These are phyloP conservation scores for Phaeosphaeria sp. DNA, from an alignment of 2,329 filamentous ascomycete genomes.

Conservation along the genomic window DNA sequence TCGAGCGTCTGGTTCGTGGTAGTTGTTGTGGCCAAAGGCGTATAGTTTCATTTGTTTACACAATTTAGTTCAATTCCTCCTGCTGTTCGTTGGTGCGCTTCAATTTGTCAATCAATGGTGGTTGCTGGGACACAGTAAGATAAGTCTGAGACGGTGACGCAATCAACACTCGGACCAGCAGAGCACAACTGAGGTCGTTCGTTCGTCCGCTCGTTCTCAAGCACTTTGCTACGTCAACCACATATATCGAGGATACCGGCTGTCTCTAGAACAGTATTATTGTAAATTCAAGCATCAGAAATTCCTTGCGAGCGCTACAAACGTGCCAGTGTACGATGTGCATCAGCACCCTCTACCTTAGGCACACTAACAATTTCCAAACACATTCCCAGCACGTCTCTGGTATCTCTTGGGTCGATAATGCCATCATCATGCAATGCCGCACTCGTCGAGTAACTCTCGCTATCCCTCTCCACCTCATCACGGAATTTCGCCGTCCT, in stretches of 20 bases:
- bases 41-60: background rate
- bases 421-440: constrained; percentile 47
- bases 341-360: constrained; percentile 29
- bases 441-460: constrained; percentile 44
- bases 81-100: background rate
- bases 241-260: background rate
- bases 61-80: background rate
- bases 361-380: constrained; percentile 38
- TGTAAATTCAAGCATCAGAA: background rate
- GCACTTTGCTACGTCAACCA: background rate
- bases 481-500: constrained; percentile 32
- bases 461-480: constrained; percentile 39
- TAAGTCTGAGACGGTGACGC: background rate
- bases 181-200: background rate
- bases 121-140: background rate
- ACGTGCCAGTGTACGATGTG: constrained; percentile 32
- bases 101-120: background rate
- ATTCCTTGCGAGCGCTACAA: constrained; percentile 6
- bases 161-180: background rate
- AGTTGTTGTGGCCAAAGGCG: background rate
- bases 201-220: background rate
- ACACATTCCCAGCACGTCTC: constrained; percentile 48
- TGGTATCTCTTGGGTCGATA: constrained; percentile 49
- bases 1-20: background rate
- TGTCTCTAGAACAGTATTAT: no score